These are phyloP conservation scores for Rutstroemia sp. DNA, from an alignment of 2,329 filamentous ascomycete genomes.

Conservation along the genomic window DNA sequence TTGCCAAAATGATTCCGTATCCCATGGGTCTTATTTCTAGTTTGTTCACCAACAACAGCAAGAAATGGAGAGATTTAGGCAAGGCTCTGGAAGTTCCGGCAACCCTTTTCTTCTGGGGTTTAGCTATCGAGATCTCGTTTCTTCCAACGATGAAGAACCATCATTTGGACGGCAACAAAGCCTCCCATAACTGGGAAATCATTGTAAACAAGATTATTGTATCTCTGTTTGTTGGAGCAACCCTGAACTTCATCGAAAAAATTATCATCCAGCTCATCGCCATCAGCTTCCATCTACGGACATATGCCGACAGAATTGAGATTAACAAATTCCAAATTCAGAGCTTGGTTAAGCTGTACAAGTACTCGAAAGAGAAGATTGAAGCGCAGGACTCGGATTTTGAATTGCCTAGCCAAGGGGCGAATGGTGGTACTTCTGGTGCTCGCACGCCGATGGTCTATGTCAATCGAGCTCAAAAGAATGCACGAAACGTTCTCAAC, in stretches of 20 bases:
- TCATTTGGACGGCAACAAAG: conserved; percentile 41
- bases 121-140: conserved; percentile 81
- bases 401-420: conserved; percentile 38
- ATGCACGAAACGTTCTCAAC: conserved; percentile 66
- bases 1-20: conserved; percentile 57
- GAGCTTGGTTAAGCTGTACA: conserved; percentile 56
- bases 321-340: conserved; percentile 86
- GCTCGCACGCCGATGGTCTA: conserved; percentile 62
- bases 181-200: conserved; percentile 60
- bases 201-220: conserved; percentile 82
- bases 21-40: conserved; percentile 58
- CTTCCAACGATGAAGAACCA: conserved; percentile 68
- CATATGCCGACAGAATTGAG: conserved; percentile 84
- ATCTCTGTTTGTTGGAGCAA: conserved; percentile 69
- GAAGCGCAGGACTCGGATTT: conserved; percentile 70
- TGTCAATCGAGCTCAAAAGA: conserved; percentile 62
- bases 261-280: conserved; percentile 93
- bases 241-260: conserved; percentile 84
- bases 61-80: conserved; percentile 90
- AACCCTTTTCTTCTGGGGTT: conserved; percentile 86
- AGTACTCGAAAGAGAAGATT: conserved; percentile 56
- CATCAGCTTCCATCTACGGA: conserved; percentile 84
- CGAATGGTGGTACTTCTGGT: conserved; percentile 36
- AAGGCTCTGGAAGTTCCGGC: conserved; percentile 77
- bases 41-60: conserved; percentile 73